Evolutionary conservation across 768 basidiomycete genomes (phyloP).

Genomic region (Mrakia hoshinonis): DNA sequence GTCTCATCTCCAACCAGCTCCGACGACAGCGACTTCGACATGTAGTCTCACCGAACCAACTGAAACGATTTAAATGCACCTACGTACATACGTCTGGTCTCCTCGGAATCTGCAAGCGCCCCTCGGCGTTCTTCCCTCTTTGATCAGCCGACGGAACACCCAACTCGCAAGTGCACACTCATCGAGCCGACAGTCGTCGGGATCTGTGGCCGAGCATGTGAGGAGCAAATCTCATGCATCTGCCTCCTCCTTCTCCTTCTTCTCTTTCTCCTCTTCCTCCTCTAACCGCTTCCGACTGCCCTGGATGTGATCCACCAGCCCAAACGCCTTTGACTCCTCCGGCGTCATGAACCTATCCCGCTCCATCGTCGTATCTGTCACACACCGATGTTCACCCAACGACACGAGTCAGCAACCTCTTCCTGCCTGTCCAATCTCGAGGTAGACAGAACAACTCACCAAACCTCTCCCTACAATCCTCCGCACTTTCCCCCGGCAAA

Average conservation of each 20-base stretch:
- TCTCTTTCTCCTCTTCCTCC: neutral
- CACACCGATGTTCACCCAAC: neutral
- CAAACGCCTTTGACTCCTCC: constrained; percentile 79
- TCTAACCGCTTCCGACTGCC: constrained; percentile 41
- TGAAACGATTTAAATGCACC: neutral
- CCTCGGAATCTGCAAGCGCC: too few species aligned
- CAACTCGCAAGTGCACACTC: too few species aligned
- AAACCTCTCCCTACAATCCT: constrained; percentile 63
- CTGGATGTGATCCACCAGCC: constrained; percentile 85
- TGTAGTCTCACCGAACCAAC: neutral
- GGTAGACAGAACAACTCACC: constrained; percentile 46
- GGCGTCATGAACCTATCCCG: constrained; percentile 98
- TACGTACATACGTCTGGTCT: neutral
- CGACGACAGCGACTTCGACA: constrained; percentile 27
- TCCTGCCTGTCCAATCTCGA: neutral
- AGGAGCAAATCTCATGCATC: neutral
- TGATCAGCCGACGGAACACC: too few species aligned
- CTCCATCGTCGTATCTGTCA: constrained; percentile 81
- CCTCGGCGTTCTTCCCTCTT: too few species aligned
- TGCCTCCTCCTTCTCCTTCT: constrained; percentile 4
- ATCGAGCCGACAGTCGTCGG: too few species aligned
- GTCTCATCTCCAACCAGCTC: constrained; percentile 1
- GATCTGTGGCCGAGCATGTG: too few species aligned
- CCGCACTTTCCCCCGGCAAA: constrained; percentile 55
- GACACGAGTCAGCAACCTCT: neutral